These are phyloP conservation scores for Phytophthora boehmeriae DNA, from an alignment of 352 stramenopile species.

Conservation along the genomic window DNA sequence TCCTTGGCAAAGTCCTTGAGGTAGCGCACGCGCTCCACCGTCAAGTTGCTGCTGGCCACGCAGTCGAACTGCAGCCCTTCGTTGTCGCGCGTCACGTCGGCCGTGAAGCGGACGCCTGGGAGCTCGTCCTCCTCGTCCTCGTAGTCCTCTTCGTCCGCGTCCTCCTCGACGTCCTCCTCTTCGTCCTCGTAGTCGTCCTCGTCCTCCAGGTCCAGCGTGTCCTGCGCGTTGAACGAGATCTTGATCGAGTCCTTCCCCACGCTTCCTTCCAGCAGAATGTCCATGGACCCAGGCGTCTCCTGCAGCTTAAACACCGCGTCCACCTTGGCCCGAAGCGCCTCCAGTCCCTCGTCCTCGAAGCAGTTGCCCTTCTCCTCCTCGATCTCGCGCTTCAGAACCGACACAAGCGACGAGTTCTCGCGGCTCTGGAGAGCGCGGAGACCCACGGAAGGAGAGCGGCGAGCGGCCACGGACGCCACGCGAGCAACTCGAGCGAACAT, in stretches of 20 bases:
- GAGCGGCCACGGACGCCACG: slow-evolving; percentile 33
- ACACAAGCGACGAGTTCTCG: slow-evolving; percentile 49
- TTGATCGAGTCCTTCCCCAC: slow-evolving; percentile 61
- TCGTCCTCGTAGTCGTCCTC: slow-evolving; percentile 62
- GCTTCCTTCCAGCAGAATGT: slow-evolving; percentile 62
- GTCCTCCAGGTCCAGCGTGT: slow-evolving; percentile 72
- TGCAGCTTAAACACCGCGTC: slow-evolving; percentile 68
- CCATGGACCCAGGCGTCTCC: slow-evolving; percentile 68
- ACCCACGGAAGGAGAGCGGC: slow-evolving; percentile 32
- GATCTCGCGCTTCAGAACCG: slow-evolving; percentile 62
- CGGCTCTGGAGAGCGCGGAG: slow-evolving; percentile 50
- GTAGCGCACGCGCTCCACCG: slow-evolving; percentile 79
- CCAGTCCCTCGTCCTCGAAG: slow-evolving; percentile 76
- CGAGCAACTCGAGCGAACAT: slow-evolving; percentile 59
- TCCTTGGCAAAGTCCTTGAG: slow-evolving; percentile 59
- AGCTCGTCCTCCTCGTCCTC: slow-evolving; percentile 74
- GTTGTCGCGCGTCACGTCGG: slow-evolving; percentile 75
- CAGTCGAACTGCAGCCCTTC: slow-evolving; percentile 83
- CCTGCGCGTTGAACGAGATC: slow-evolving; percentile 84
- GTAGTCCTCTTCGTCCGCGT: slow-evolving; percentile 48
- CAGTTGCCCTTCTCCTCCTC: slow-evolving; percentile 87
- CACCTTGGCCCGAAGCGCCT: slow-evolving; percentile 71
- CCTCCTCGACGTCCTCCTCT: slow-evolving; percentile 47
- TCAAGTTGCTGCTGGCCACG: slow-evolving; percentile 81
- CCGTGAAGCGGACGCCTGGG: slow-evolving; percentile 79